phyloP scores from a whole-genome alignment of 129 eudicot genomes.

The Oenanthe sinensis region DNA sequence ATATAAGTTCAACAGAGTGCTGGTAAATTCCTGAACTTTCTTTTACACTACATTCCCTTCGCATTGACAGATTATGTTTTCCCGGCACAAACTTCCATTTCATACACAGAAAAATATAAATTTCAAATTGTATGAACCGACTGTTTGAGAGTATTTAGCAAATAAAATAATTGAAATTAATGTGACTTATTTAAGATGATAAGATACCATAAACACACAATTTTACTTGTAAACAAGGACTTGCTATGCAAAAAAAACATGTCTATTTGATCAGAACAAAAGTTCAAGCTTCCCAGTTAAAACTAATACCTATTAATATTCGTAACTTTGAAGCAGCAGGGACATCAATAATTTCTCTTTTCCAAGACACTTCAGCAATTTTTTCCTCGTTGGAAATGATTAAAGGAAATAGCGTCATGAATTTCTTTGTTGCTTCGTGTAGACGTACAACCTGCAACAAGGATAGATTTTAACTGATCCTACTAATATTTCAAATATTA shows the following conservation, averaged over 20 bases:
- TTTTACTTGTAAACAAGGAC: background rate
- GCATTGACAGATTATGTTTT: background rate
- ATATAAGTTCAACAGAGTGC: too few relatives aligned
- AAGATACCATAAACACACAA: background rate
- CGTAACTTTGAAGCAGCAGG: constrained; percentile 38
- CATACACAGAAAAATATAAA: background rate
- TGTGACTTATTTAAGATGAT: too few relatives aligned
- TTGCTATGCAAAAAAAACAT: background rate
- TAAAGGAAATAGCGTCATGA: constrained; percentile 51
- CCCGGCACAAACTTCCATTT: background rate
- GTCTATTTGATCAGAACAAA: background rate
- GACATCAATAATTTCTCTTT: constrained; percentile 42
- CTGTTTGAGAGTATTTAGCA: too few relatives aligned
- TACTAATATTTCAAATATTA: background rate
- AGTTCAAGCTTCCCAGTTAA: background rate
- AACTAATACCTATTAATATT: constrained; percentile 42
- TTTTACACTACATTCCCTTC: too few relatives aligned
- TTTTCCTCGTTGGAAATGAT: constrained; percentile 35
- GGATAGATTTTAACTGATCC: background rate
- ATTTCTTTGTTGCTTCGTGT: constrained; percentile 54
- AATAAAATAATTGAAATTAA: too few relatives aligned
- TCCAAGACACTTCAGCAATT: constrained; percentile 39
- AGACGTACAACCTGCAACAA: constrained; percentile 39
- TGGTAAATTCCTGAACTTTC: too few relatives aligned
- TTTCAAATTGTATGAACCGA: too few relatives aligned